Base-by-base conservation (phyloP, 306 rosid genomes). In the Corylus heterophylla region DNA sequence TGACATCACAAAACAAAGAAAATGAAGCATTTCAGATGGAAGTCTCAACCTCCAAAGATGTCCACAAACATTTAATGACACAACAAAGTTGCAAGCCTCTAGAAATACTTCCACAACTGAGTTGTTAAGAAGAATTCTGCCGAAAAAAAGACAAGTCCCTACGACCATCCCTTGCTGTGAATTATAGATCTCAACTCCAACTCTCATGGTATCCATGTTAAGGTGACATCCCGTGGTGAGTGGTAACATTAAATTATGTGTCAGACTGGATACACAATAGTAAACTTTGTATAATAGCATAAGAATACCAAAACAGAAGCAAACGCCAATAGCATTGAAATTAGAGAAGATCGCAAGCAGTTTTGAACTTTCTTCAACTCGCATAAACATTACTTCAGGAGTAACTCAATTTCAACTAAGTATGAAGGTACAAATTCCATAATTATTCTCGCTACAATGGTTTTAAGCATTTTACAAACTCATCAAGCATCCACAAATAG, bases 381-480 rank as follows among this genome's bases (percentile, higher is more conserved):
- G 2, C 52, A 68, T 67, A 18, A 42, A 29, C 4, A 68, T 39
- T 39, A 18, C 45, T 18, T n/a, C 5, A 39, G 27, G 72, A 42
- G 50, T 25, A 67, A 42, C 27, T 67, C 29, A 39, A 67, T 37
- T 64, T 64, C 22, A 64, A 35, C 45, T 8, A 35, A 35, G 16
- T 29, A 29, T 13, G 39, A 35, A 42, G 8, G 29, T 42, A 10
- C 35, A 4, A 68, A 42, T 68, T 68, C 51, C 51, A 68, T 68
- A 25, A 17, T 8, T 39, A 18, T 68, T 17, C 72, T 17, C 52
- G 4, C 29, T 58, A 81, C 52, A 52, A 39, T 47, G 18, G 37
- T 27, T 16, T 47, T 54, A 79, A 67, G 70, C 71, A 74, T 42
- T 74, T 64, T 52, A 47, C 48, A 37, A 70, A 39, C 83, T 54